Conservation (phyloP, 73 alveolate genomes). For the Durusdinium trenchii region DNA sequence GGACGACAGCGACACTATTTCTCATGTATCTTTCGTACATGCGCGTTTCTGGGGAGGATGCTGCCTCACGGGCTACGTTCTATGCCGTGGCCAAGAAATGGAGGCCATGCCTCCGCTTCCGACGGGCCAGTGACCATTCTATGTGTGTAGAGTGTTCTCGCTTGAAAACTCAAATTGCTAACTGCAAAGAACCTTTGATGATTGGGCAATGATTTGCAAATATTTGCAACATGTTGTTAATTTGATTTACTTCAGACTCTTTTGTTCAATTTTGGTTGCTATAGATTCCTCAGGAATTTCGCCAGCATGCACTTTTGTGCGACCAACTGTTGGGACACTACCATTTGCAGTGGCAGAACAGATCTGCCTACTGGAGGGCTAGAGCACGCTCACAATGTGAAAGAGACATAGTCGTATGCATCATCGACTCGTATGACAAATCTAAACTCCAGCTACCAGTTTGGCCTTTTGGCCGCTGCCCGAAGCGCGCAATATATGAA, state of each 20-base stretch:
- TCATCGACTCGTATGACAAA: neutral
- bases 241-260: neutral
- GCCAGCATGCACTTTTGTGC: neutral
- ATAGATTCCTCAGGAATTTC: neutral
- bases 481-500: slow-evolving; percentile 8
- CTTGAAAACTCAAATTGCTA: neutral
- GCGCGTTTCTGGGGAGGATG: neutral
- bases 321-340: neutral
- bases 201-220: neutral
- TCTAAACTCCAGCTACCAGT: neutral
- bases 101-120: neutral
- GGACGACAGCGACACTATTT: neutral
- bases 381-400: neutral
- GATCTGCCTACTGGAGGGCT: neutral
- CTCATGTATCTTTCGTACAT: neutral
- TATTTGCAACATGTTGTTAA: neutral
- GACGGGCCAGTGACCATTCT: neutral
- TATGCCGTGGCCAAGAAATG: neutral
- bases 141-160: neutral
- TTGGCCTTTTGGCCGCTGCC: neutral
- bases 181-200: neutral
- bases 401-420: neutral
- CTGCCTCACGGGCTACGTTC: neutral
- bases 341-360: neutral
- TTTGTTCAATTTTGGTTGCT: neutral